Base-by-base conservation (phyloP, 2,329 filamentous ascomycete species). In the Trichothecium roseum region DNA sequence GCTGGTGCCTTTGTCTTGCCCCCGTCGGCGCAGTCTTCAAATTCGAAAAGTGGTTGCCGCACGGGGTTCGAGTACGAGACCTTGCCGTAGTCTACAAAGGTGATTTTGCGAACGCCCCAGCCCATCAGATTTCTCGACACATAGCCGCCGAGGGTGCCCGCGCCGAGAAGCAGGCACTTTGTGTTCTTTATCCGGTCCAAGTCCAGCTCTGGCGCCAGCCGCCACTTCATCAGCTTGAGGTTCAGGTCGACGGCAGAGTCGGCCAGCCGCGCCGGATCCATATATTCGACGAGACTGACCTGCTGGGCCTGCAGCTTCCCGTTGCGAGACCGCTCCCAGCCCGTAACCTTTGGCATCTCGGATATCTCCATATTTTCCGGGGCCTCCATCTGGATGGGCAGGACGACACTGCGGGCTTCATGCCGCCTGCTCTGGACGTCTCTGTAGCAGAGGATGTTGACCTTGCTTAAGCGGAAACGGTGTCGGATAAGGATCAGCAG, bases 51-150 rank as follows among this genome's bases (percentile, higher is more conserved):
- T 2, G 91, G 89, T 54, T 98, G 91, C 24, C 91, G 78, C 8
- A 96, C 91, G 0, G 91, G 91, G 50, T 98, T 98, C 2, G 89
- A 96, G 55, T 87, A 98, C 6, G 88, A 95, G 24, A 98, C 89
- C 4, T 72, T 75, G 9, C 84, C 91, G 49, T 94, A 94, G 60
- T 98, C 91, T 42, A 98, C 77, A 54, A 98, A 94, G 0, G 88
- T 95, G 45, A 98, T 89, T 53, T 93, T 91, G 17, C 83, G 76
- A 9, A 96, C 87, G 10, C 91, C 91, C 91, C 91, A 98, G 2
- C 85, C 91, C 70, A 96, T 80, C 28, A 98, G 60, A 41, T 88
- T 93, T 35, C 91, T 74, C 9, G 88, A 86, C 15, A 98, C 88
- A 53, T 96, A 96, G 41, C 86, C 88, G 8, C 91, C 91, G 2